Base-by-base conservation (phyloP, 2,329 filamentous ascomycete species). In the Didymella segeticola region DNA sequence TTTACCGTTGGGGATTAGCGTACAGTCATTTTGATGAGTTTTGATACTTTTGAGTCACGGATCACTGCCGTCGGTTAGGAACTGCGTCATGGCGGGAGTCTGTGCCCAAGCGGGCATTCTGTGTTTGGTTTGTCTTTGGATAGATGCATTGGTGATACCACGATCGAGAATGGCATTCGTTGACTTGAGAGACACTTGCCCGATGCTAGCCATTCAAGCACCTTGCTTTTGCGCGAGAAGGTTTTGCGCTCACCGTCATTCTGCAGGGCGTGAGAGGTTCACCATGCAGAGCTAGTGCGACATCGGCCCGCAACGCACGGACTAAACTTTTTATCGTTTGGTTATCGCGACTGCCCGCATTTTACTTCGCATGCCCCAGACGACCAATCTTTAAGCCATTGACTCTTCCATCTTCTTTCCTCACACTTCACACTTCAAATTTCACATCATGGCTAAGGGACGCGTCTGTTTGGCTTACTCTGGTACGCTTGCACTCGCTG, bases 401-500 rank as follows among this genome's bases (percentile, higher is more conserved):
- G 60, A 57, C 61, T 57, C 53, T 41, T 57, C 47, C 48, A 53
- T 50, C 53, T 51, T 62, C 34, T 43, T 55, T 26, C 29, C 33
- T 47, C 23, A 37, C 30, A 61, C 41, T 54, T 37, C 41, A 45
- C 42, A 45, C 29, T 15, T 22, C 45, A 41, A 31, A 26, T n/a
- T 8, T 46, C 45, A 54, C 45, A 54, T 49, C 39, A 76, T 76
- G 74, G 57, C 71, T 45, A 76, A 76, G 56, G 72, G 72, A 72
- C 77, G 78, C 61, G 79, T 81, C 53, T 81, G 79, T 64, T 70
- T 81, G 56, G 79, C 79, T 61, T 80, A 80, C 73, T 79, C 76
- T 58, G 79, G 71, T 73, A 66, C 34, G 68, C 22, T 33, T 12
- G 20, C 12, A 5, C 30, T n/a, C 30, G 9, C 30, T 26, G 10